Percentiles rank a stretch among this genome's conserved stretches.
phyloP scores from a whole-genome alignment of 495 filamentous ascomycete species.

The Diplogelasinospora grovesii region DNA sequence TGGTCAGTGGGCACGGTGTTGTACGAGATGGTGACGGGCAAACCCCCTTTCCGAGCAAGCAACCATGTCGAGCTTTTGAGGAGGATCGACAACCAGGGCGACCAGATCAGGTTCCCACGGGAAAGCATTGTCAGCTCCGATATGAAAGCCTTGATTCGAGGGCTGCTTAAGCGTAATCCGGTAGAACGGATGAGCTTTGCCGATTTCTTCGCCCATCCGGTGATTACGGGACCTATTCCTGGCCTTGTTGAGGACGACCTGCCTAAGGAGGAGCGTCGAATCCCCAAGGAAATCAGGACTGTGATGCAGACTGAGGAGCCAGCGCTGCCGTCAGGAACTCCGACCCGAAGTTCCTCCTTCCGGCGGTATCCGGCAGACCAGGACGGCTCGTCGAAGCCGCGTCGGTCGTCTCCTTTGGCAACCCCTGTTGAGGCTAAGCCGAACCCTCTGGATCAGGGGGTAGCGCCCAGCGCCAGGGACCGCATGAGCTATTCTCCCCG shows the following conservation, averaged over 20 bases:
- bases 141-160: conserved; percentile 75
- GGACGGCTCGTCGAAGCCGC: conserved; percentile 29
- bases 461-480: conserved; percentile 8
- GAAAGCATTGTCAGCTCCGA: conserved; percentile 64
- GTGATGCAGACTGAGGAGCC: conserved; percentile 24
- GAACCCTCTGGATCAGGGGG: conserved; percentile 21
- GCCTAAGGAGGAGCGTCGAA: conserved; percentile 32
- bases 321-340: background rate
- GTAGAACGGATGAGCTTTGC: conserved; percentile 77
- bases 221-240: conserved; percentile 75
- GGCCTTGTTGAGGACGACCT: conserved; percentile 72
- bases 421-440: conserved; percentile 31
- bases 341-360: conserved; percentile 16
- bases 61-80: conserved; percentile 93
- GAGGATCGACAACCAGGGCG: conserved; percentile 81
- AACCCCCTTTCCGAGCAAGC: conserved; percentile 80
- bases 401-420: conserved; percentile 31
- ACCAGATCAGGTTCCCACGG: conserved; percentile 73
- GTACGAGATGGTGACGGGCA: conserved; percentile 89
- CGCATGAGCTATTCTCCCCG: conserved; percentile 27
- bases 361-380: conserved; percentile 22
- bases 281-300: conserved; percentile 19
- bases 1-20: conserved; percentile 97
- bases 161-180: conserved; percentile 76
- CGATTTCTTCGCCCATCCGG: conserved; percentile 67